Percentiles rank a stretch among this genome's conserved stretches.
Evolutionary conservation across 495 filamentous ascomycete genomes (phyloP).

Genomic region (Podospora pseudoanserina): DNA sequence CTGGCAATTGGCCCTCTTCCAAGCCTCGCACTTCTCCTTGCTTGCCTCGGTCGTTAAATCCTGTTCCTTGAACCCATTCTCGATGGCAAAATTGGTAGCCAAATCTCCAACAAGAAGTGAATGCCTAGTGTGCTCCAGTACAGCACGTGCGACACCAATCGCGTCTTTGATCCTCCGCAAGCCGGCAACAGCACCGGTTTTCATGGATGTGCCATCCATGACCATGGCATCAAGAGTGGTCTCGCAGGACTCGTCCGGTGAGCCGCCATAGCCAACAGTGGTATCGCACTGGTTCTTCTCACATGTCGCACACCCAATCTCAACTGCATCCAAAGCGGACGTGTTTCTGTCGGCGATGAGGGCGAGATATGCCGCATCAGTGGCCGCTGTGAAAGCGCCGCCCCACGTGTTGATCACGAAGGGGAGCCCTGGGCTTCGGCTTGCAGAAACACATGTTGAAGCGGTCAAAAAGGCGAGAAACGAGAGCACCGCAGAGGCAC

Average conservation of each 20-base stretch:
- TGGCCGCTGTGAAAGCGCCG: conserved; percentile 45
- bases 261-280: conserved; percentile 48
- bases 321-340: conserved; percentile 43
- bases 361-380: conserved; percentile 44
- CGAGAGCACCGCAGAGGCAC: not conserved
- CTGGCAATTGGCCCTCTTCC: conserved; percentile 36
- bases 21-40: conserved; percentile 33
- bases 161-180: conserved; percentile 43
- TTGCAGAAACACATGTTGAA: not conserved
- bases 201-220: conserved; percentile 45
- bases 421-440: conserved; percentile 32
- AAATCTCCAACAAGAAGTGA: conserved; percentile 46
- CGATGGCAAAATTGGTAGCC: conserved; percentile 43
- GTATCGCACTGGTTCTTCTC: conserved; percentile 45
- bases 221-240: conserved; percentile 49
- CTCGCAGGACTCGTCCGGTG: conserved; percentile 47
- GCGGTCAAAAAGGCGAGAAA: not conserved
- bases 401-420: conserved; percentile 48
- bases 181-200: conserved; percentile 44
- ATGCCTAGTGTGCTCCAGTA: conserved; percentile 44
- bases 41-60: conserved; percentile 38
- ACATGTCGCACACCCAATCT: conserved; percentile 43
- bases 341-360: conserved; percentile 22
- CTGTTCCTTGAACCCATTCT: conserved; percentile 42
- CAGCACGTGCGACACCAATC: conserved; percentile 43